Evolutionary conservation across 306 rosid species (phyloP).

Genomic region (Spatholobus suberectus): DNA sequence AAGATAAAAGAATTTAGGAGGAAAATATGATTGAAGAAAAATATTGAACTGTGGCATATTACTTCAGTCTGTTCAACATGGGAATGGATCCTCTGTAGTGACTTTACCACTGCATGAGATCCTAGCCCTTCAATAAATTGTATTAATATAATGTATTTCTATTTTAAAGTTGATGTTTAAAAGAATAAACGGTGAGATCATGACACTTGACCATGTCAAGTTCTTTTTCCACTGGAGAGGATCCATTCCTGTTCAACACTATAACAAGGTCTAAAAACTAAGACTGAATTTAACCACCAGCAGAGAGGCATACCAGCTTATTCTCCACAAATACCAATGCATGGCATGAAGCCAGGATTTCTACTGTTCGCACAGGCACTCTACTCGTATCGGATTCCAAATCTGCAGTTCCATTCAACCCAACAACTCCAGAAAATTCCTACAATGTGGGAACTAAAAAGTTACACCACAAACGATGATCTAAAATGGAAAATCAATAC

Average conservation of each 20-base stretch:
- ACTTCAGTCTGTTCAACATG: background rate
- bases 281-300: conserved; percentile 19
- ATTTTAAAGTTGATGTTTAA: background rate
- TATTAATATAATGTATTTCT: background rate
- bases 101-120: no score
- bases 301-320: conserved; percentile 74
- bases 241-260: background rate
- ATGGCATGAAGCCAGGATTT: conserved; percentile 98
- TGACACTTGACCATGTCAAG: background rate
- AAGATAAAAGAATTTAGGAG: background rate
- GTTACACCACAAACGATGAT: conserved; percentile 19
- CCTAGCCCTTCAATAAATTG: background rate
- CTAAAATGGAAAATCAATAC: conserved; percentile 29
- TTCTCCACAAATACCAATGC: conserved; percentile 98
- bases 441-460: conserved; percentile 42
- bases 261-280: conserved; percentile 1
- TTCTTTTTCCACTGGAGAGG: background rate
- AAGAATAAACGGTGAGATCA: background rate
- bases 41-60: background rate
- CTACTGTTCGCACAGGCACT: conserved; percentile 75
- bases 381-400: conserved; percentile 74
- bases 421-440: conserved; percentile 97
- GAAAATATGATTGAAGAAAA: background rate
- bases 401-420: conserved; percentile 62
- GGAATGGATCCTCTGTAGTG: background rate